These are phyloP conservation scores for Piedraia hortae DNA, from an alignment of 2,329 filamentous ascomycete genomes.

Conservation along the genomic window DNA sequence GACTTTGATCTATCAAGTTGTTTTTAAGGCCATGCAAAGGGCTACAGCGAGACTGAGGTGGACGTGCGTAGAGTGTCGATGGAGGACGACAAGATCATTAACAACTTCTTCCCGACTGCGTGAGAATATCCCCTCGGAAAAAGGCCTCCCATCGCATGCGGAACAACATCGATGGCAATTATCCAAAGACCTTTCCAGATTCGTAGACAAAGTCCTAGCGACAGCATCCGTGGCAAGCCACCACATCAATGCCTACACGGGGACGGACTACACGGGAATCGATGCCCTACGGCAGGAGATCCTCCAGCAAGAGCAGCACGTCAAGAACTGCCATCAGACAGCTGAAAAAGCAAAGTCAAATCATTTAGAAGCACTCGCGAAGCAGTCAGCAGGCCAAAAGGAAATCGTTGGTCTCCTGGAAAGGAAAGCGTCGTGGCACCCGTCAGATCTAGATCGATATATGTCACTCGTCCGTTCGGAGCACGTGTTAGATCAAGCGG, in stretches of 20 bases:
- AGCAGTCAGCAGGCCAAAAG: constrained; percentile 68
- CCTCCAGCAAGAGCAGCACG: constrained; percentile 30
- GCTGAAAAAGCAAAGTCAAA: constrained; percentile 45
- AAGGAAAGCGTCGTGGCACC: constrained; percentile 76
- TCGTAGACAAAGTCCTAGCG: constrained; percentile 76
- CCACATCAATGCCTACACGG: constrained; percentile 77
- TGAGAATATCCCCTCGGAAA: background rate
- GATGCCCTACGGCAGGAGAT: constrained; percentile 64
- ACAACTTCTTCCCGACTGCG: no score
- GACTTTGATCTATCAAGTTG: no score
- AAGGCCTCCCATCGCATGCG: constrained; percentile 20
- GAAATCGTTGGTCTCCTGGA: constrained; percentile 88
- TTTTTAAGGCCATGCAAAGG: no score
- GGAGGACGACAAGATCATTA: no score
- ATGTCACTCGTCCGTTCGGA: constrained; percentile 76
- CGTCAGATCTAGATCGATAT: constrained; percentile 73
- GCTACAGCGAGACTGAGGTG: background rate
- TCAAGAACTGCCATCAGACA: constrained; percentile 30
- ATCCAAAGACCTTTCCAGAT: constrained; percentile 32
- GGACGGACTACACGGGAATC: constrained; percentile 61
- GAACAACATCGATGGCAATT: constrained; percentile 27
- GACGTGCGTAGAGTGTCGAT: constrained; percentile 1
- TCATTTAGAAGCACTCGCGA: constrained; percentile 62
- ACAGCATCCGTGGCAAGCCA: constrained; percentile 66
- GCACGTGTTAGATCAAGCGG: constrained; percentile 72